These are phyloP conservation scores for Trypanosoma melophagium DNA, from an alignment of 208 protist genomes.

Conservation along the genomic window DNA sequence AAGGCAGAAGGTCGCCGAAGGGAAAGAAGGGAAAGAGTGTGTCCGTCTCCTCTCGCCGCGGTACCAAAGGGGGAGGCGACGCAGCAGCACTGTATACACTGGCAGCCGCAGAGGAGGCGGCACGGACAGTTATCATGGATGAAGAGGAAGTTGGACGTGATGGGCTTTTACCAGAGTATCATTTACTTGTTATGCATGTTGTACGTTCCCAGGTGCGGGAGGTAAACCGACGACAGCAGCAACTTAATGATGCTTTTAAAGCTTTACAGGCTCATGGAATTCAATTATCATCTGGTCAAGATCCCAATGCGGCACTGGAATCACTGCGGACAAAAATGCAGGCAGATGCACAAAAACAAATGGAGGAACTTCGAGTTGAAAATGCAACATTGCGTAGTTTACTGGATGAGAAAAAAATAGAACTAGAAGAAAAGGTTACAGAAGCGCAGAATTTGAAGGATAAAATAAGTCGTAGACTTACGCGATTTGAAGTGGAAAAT, in stretches of 20 bases:
- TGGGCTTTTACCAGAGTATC: slow-evolving; percentile 52
- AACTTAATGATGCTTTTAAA: slow-evolving; percentile 61
- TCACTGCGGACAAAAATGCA: slow-evolving; percentile 42
- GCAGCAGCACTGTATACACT: slow-evolving; percentile 24
- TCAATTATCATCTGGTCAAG: slow-evolving; percentile 27
- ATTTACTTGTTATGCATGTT: slow-evolving; percentile 72
- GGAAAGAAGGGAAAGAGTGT: slow-evolving; percentile 13
- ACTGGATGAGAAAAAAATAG: slow-evolving; percentile 53
- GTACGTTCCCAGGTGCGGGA: slow-evolving; percentile 57
- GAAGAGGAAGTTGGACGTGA: slow-evolving; percentile 61
- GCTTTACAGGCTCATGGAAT: slow-evolving; percentile 42
- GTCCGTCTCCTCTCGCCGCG: neutral
- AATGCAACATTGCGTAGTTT: slow-evolving; percentile 52
- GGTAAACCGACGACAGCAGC: slow-evolving; percentile 60
- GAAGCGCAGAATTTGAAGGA: slow-evolving; percentile 64
- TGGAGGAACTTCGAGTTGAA: slow-evolving; percentile 40
- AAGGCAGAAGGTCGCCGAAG: slow-evolving; percentile 3
- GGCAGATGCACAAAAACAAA: slow-evolving; percentile 47
- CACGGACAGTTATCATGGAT: slow-evolving; percentile 37
- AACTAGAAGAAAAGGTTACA: slow-evolving; percentile 52
- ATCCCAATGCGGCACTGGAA: slow-evolving; percentile 41
- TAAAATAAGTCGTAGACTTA: slow-evolving; percentile 52
- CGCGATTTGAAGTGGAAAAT: slow-evolving; percentile 62
- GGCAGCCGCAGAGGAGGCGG: slow-evolving; percentile 37
- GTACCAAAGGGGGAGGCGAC: slow-evolving; percentile 15